Percentiles rank a stretch among this genome's conserved stretches.
These are phyloP conservation scores for Rhododendron griersonianum DNA, from an alignment of 148 eudicot species.

Conservation along the genomic window DNA sequence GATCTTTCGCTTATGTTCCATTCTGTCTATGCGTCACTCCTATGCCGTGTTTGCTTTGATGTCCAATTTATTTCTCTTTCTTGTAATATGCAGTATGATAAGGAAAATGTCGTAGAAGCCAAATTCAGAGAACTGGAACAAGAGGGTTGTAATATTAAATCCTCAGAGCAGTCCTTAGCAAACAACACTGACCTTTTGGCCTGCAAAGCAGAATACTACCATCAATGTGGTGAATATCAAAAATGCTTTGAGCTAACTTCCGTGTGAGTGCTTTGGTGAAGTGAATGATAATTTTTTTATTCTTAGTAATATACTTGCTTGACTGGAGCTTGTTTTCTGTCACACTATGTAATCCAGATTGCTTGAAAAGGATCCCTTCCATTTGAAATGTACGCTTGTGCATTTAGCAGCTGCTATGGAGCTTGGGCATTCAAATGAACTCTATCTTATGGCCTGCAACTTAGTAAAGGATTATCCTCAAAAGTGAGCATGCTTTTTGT, in stretches of 20 bases:
- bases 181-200: slow-evolving; percentile 90
- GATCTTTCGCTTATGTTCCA: background rate
- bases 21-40: background rate
- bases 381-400: slow-evolving; percentile 80
- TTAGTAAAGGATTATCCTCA: slow-evolving; percentile 96
- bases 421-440: slow-evolving; percentile 94
- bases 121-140: slow-evolving; percentile 79
- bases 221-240: slow-evolving; percentile 97
- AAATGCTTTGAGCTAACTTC: slow-evolving; percentile 95
- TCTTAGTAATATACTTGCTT: background rate
- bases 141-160: slow-evolving; percentile 32
- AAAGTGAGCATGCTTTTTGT: slow-evolving; percentile 52
- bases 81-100: slow-evolving; percentile 63
- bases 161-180: slow-evolving; percentile 61
- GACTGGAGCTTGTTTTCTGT: slow-evolving; percentile 15
- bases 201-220: slow-evolving; percentile 97
- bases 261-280: slow-evolving; percentile 38
- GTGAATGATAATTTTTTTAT: background rate
- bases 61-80: slow-evolving; percentile 9
- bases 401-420: slow-evolving; percentile 99
- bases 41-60: background rate
- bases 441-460: slow-evolving; percentile 92
- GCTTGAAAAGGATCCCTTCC: slow-evolving; percentile 98
- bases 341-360: slow-evolving; percentile 43
- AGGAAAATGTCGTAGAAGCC: slow-evolving; percentile 72